phyloP scores from a whole-genome alignment of 176 grass and related monocot species.

The Microstegium vimineum region DNA sequence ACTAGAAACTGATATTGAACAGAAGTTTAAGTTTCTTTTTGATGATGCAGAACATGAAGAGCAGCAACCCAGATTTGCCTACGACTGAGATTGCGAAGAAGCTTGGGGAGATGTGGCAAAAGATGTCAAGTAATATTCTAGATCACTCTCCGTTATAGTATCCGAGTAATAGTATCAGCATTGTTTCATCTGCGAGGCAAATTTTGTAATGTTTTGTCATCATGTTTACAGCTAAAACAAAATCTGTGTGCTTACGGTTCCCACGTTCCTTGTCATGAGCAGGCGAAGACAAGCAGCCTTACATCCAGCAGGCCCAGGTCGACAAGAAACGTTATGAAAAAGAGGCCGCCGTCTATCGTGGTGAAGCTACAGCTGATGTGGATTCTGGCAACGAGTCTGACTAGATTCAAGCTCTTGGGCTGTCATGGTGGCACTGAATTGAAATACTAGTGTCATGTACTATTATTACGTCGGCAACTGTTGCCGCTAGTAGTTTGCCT shows the following conservation, averaged over 20 bases:
- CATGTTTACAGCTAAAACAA: not conserved
- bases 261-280: conserved; percentile 4
- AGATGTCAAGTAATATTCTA: conserved; percentile 75
- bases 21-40: conserved; percentile 17
- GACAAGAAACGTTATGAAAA: conserved; percentile 76
- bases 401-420: conserved; percentile 15
- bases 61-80: conserved; percentile 57
- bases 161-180: not conserved
- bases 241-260: not conserved
- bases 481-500: not conserved
- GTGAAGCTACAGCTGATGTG: conserved; percentile 33
- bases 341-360: conserved; percentile 60
- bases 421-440: not conserved
- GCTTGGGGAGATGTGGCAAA: conserved; percentile 86
- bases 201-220: not conserved
- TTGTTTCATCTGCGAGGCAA: not conserved
- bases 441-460: not conserved
- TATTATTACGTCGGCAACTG: not conserved
- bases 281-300: conserved; percentile 81
- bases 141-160: conserved; percentile 15
- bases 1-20: not conserved
- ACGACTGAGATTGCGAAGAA: conserved; percentile 70
- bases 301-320: conserved; percentile 56
- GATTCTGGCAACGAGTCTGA: conserved; percentile 62
- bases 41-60: conserved; percentile 66